Percentiles rank a stretch among this genome's conserved stretches.
Conservation (phyloP, 148 eudicot species). For the Chenopodium suecicum region DNA sequence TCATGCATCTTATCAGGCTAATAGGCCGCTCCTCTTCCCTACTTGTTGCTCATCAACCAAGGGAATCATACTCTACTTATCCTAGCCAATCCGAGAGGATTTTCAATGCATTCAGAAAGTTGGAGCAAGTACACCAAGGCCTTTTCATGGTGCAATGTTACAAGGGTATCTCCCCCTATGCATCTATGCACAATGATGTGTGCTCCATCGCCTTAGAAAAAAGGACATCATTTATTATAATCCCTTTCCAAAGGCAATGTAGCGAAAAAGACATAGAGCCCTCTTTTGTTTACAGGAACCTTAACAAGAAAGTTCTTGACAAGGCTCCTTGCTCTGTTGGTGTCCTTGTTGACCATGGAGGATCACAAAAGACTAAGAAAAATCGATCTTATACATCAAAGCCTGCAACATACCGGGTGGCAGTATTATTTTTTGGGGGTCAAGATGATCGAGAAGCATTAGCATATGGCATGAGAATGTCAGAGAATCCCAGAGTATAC, state of each 20-base stretch:
- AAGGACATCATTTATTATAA: conserved; percentile 40
- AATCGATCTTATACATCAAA: conserved; percentile 17
- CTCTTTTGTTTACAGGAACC: conserved; percentile 33
- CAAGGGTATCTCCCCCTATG: conserved; percentile 54
- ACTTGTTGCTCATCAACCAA: conserved; percentile 41
- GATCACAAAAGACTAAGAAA: conserved; percentile 15
- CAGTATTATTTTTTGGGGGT: conserved; percentile 53
- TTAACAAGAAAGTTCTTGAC: conserved; percentile 47
- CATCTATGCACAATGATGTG: conserved; percentile 64
- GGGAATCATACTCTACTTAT: conserved; percentile 32
- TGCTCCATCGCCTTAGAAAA: conserved; percentile 63
- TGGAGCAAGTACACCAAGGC: conserved; percentile 37
- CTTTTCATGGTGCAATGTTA: conserved; percentile 35
- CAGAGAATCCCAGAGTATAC: conserved; percentile 32
- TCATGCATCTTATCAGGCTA: conserved; percentile 58
- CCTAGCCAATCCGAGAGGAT: conserved; percentile 47
- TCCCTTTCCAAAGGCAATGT: conserved; percentile 48
- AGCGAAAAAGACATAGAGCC: conserved; percentile 29
- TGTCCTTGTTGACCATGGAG: conserved; percentile 44
- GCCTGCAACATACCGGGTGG: conserved; percentile 29
- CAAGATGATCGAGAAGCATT: conserved; percentile 55
- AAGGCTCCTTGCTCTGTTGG: conserved; percentile 67
- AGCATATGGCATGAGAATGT: conserved; percentile 42
- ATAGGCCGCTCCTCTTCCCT: conserved; percentile 54
- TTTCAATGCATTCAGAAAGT: conserved; percentile 45